These are phyloP conservation scores for Globisporangium echinulatum DNA, from an alignment of 352 stramenopile species.

Conservation along the genomic window DNA sequence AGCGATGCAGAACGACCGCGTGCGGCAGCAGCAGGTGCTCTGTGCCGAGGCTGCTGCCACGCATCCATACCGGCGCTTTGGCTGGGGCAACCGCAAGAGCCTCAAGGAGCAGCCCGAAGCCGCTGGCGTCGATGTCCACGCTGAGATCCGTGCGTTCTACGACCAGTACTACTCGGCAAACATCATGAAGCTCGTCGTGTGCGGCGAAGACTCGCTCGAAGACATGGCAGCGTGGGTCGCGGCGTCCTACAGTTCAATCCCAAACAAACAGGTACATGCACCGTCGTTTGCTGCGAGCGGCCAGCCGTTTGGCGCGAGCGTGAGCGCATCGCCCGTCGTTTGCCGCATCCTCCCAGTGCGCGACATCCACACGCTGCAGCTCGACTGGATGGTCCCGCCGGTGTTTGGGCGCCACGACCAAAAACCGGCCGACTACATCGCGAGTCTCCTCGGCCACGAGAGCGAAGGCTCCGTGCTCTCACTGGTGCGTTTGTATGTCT, in stretches of 20 bases:
- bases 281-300: constrained; percentile 37
- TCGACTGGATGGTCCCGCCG: constrained; percentile 75
- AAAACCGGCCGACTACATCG: constrained; percentile 77
- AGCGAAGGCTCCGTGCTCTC: constrained; percentile 78
- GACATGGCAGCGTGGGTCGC: constrained; percentile 60
- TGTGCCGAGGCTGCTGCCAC: constrained; percentile 37
- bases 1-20: constrained; percentile 62
- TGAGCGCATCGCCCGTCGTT: constrained; percentile 33
- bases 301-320: constrained; percentile 41
- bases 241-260: constrained; percentile 52
- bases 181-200: constrained; percentile 83
- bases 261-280: constrained; percentile 41
- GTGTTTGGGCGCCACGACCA: constrained; percentile 63
- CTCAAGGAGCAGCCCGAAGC: constrained; percentile 41
- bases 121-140: constrained; percentile 42
- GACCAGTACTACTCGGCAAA: constrained; percentile 69
- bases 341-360: constrained; percentile 70
- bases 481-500: constrained; percentile 28
- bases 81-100: constrained; percentile 81
- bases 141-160: constrained; percentile 63
- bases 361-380: constrained; percentile 69
- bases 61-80: constrained; percentile 80
- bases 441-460: constrained; percentile 75
- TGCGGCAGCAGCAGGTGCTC: constrained; percentile 73
- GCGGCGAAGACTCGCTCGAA: constrained; percentile 64